Evolutionary conservation across 2,329 filamentous ascomycete genomes (phyloP).

Genomic region (Xylariaceae sp.): DNA sequence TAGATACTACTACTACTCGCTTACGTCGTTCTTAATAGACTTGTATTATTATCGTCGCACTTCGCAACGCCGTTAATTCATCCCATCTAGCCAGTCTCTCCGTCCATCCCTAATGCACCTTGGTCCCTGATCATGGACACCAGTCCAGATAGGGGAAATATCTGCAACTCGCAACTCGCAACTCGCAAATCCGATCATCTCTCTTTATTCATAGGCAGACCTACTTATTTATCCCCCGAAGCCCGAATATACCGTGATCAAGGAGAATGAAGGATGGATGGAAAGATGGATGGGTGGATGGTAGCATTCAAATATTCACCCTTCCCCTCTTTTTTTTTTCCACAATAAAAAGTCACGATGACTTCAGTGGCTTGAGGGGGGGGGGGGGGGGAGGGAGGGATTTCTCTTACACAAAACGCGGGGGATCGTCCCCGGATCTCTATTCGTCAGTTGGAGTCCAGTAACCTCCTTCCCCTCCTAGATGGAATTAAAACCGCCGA

Average conservation of each 20-base stretch:
- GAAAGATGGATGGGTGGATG: no score
- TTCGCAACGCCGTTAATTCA: neutral
- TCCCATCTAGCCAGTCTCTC: neutral
- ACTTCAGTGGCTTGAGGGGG: conserved; percentile 4
- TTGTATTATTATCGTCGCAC: neutral
- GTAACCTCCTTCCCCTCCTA: neutral
- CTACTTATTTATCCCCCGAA: no score
- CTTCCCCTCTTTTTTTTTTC: no score
- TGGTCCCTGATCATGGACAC: neutral
- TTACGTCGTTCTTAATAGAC: no score
- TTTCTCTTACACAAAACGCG: conserved; percentile 8
- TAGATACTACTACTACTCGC: no score
- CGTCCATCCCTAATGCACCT: neutral
- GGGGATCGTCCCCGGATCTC: conserved; percentile 9
- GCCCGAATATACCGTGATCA: no score
- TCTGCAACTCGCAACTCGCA: no score
- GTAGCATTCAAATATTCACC: no score
- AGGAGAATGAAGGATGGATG: no score
- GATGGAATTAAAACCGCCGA: neutral
- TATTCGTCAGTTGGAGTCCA: conserved; percentile 9
- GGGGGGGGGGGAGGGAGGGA: neutral
- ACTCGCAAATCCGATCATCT: no score
- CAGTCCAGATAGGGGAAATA: neutral
- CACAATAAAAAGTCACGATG: neutral
- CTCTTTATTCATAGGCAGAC: no score